Evolutionary conservation across 2,329 filamentous ascomycete genomes (phyloP), one percentile per base, ranked within the genome.

Genomic region (Gremmenia infestans): DNA sequence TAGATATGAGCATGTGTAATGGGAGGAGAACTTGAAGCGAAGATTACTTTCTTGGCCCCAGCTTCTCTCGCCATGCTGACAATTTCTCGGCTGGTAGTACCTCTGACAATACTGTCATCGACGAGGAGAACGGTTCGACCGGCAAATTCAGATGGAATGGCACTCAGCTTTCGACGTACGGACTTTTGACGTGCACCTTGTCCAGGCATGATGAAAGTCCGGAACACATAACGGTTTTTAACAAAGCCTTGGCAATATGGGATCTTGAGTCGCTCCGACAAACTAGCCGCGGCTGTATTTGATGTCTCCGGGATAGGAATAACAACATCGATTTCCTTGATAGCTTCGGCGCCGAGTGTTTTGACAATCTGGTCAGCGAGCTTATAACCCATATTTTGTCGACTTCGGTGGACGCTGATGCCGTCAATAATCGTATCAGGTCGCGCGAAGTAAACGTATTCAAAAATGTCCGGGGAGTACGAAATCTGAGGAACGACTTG

Each of bases 1-100:
- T 94, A 94, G 64, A 97, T 91, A 68, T 97, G 92, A 1, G 90
- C 88, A 69, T 95, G 83, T 12, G 83, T 91, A 71, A 95, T 90
- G 9, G 86, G 86, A 1, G 92, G 92, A 6, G 88, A 83, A 71
- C 90, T 96, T 50, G 85, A 89, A 51, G 87, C 87, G 66, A 97
- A 89, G 66, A 91, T 87, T 51, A 96, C 88, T 70, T 88, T 89
- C 64, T 81, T 85, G 1, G 92, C 92, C 22, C 88, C 89, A 11
- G 88, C 86, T 74, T 96, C 91, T 50, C 87, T 81, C 12, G 89
- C 90, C 91, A 96, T 96, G 55, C 76, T 80, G 32, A 92, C 86
- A 60, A 91, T 92, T 70, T 91, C 88, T 48, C 85, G 78, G 58
- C 83, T 87, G 1, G 90, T 96, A 0, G 89, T 95, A 50, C 91